phyloP scores from a whole-genome alignment of 2,329 filamentous ascomycete genomes.

The Alternaria solani region DNA sequence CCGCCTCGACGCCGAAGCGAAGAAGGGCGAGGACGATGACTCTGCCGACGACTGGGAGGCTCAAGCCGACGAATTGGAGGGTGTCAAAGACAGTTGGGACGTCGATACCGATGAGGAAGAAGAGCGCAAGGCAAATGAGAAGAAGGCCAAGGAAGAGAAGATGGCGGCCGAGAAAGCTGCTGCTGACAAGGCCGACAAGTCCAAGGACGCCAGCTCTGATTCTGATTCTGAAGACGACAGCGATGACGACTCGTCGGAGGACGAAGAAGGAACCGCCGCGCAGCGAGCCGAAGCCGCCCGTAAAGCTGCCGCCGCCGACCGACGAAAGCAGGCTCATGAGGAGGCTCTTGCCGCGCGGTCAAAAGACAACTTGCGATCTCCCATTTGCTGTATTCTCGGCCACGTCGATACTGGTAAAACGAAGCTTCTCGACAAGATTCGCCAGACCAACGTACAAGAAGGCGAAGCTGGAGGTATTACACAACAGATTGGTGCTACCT shows the following conservation, averaged over 20 bases:
- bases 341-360: slow-evolving; percentile 90
- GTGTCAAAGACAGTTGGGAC: slow-evolving; percentile 95
- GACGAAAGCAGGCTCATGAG: slow-evolving; percentile 88
- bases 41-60: slow-evolving; percentile 87
- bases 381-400: slow-evolving; percentile 99
- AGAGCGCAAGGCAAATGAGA: slow-evolving; percentile 52
- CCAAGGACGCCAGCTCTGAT: slow-evolving; percentile 36
- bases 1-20: slow-evolving; percentile 64
- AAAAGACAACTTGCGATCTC: slow-evolving; percentile 92
- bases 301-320: slow-evolving; percentile 88
- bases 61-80: slow-evolving; percentile 74
- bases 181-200: slow-evolving; percentile 32
- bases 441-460: slow-evolving; percentile 98
- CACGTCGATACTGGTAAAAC: slow-evolving; percentile 99
- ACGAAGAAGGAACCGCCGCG: slow-evolving; percentile 78
- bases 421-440: slow-evolving; percentile 98
- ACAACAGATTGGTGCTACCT: slow-evolving; percentile 98
- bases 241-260: slow-evolving; percentile 71
- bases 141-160: slow-evolving; percentile 33
- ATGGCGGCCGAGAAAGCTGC: slow-evolving; percentile 43
- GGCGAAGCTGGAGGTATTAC: slow-evolving; percentile 99
- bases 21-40: slow-evolving; percentile 68
- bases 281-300: slow-evolving; percentile 75
- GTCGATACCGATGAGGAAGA: slow-evolving; percentile 79
- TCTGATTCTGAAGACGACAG: slow-evolving; percentile 51